Evolutionary conservation across 495 filamentous ascomycete species (phyloP), one percentile per base, ranked within the genome.

Genomic region (Saxophila tyrrhenica): DNA sequence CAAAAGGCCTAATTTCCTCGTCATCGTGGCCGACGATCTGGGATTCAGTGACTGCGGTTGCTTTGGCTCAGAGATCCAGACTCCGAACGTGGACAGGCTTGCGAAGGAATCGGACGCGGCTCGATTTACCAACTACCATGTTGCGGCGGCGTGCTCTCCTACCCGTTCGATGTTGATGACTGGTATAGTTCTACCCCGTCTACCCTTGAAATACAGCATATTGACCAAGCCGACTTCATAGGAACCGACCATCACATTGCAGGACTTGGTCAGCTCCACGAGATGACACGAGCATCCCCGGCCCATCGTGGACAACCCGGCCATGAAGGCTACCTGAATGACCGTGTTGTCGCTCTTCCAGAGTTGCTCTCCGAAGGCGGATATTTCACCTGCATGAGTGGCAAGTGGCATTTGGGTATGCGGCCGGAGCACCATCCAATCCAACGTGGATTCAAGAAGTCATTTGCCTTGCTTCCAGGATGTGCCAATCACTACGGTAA

Each of bases 261-360:
- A 15, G 70, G 71, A 22, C 59, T 75, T 0, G 73, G 73, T 20
- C 65, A 69, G 21, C 50, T 75, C 42, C 51, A 65, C 24, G 72
- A 73, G 55, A 68, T 42, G n/a, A 50, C 51, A 3, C 13, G 25
- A 11, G 7, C 3, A 2, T 63, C 41, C 51, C 65, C 66, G 62
- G 23, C 64, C 58, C 9, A 68, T 9, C 43, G 65, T 3, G 69
- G 55, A 15, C 76, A 76, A 73, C 78, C 78, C 1, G 78, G 78
- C 0, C 79, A 82, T 60, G 79, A 82, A 61, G 78, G 78, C 0
- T 82, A 80, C 51, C 69, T 83, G 23, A 81, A 81, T 51, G 74
- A 79, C 41, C 64, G 70, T 7, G 78, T 83, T n/a, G 80, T 71
- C 1, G 74, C 80, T 3, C 67, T 83, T 1, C 77, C 79, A 13